A percentile compares a stretch with the other conserved stretches of the same genome.
Conservation (phyloP, 1,284 basidiomycete genomes). For the Pseudozyma pruni region DNA sequence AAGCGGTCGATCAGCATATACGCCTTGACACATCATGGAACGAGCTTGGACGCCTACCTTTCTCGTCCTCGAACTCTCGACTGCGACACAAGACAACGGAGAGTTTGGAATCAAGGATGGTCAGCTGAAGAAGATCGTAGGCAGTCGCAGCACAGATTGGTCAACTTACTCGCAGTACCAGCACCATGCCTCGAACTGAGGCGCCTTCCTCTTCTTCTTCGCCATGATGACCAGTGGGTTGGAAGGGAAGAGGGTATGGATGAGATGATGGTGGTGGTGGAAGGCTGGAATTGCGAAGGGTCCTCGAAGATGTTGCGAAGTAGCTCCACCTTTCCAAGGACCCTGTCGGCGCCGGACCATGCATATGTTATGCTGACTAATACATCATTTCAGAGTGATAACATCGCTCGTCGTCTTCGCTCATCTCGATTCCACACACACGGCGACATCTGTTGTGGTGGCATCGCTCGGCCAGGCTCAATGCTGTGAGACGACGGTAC, state of each 20-base stretch:
- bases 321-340: conserved; percentile 18
- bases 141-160: too few relatives aligned
- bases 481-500: too few relatives aligned
- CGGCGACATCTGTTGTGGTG: too few relatives aligned
- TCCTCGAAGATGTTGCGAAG: neutral
- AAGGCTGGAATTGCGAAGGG: neutral
- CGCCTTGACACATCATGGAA: too few relatives aligned
- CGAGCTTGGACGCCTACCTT: conserved; percentile 40
- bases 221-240: conserved; percentile 47
- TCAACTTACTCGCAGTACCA: conserved; percentile 95
- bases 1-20: neutral
- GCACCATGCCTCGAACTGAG: conserved; percentile 77
- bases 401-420: too few relatives aligned
- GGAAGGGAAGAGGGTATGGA: neutral
- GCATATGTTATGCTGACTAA: too few relatives aligned
- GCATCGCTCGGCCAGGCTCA: too few relatives aligned
- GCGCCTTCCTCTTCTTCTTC: conserved; percentile 66
- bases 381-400: too few relatives aligned
- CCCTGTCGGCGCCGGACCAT: too few relatives aligned
- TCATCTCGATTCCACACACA: too few relatives aligned
- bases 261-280: conserved; percentile 8
- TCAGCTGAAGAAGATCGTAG: neutral
- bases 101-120: neutral
- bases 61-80: conserved; percentile 67
- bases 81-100: conserved; percentile 20